A percentile compares a stretch with the other conserved stretches of the same genome.
Evolutionary conservation across 805 yeast genomes (phyloP).

Genomic region (Nakazawaea ernobii): DNA sequence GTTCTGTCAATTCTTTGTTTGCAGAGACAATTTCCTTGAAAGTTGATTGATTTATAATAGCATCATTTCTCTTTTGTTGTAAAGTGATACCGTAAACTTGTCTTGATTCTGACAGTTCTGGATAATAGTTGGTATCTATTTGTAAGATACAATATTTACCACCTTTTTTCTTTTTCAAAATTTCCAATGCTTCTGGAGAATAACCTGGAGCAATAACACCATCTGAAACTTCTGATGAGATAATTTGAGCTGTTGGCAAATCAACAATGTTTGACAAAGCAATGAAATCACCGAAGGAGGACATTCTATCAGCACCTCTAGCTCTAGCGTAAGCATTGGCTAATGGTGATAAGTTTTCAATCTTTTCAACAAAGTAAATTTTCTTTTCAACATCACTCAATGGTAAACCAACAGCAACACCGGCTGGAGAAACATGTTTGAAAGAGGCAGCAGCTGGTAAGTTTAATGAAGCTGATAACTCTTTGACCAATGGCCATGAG

Average conservation of each 20-base stretch:
- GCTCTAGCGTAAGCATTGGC: conserved; percentile 99
- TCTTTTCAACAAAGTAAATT: conserved; percentile 90
- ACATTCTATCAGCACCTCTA: conserved; percentile 99
- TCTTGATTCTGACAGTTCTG: conserved; percentile 79
- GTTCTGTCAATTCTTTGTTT: conserved; percentile 83
- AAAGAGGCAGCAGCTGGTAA: conserved; percentile 98
- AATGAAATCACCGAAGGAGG: conserved; percentile 97
- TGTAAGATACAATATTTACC: conserved; percentile 97
- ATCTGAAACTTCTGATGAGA: conserved; percentile 95
- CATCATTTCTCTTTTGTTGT: conserved; percentile 97
- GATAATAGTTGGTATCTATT: conserved; percentile 90
- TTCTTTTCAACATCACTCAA: conserved; percentile 87
- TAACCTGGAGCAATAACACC: conserved; percentile 99
- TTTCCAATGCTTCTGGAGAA: conserved; percentile 84
- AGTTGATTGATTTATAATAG: conserved; percentile 83
- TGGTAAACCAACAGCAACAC: conserved; percentile 96
- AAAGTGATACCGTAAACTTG: conserved; percentile 94
- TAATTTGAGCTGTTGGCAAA: conserved; percentile 92
- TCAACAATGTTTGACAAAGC: conserved; percentile 97
- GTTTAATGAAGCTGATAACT: conserved; percentile 87
- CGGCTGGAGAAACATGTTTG: conserved; percentile 99
- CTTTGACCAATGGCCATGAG: conserved; percentile 98
- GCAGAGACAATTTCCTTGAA: conserved; percentile 88
- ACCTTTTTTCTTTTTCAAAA: conserved; percentile 87
- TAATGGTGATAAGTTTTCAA: conserved; percentile 91